These are phyloP conservation scores for Infundibulicybe gibba DNA, from an alignment of 768 basidiomycete genomes.

Conservation along the genomic window DNA sequence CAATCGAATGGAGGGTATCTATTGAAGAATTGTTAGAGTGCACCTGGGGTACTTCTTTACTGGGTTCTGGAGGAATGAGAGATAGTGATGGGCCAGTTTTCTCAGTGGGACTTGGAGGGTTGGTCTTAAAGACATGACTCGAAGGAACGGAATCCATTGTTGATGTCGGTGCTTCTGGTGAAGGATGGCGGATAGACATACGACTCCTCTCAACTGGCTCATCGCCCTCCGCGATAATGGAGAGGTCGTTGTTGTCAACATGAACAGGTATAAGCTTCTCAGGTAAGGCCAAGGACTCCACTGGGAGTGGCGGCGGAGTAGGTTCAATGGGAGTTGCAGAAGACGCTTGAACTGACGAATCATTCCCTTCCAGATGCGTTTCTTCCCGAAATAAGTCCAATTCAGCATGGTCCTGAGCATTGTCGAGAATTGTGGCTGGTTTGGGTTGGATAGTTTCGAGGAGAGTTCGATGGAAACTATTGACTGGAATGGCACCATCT, in stretches of 20 bases:
- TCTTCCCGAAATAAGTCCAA: too few species aligned
- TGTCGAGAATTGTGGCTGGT: neutral
- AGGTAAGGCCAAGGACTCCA: neutral
- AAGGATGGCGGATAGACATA: constrained; percentile 14
- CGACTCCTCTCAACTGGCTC: constrained; percentile 45
- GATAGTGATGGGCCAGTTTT: neutral
- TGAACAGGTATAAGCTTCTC: constrained; percentile 6
- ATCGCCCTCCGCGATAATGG: constrained; percentile 72
- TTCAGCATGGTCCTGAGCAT: too few species aligned
- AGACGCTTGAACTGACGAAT: too few species aligned
- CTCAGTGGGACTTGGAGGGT: too few species aligned
- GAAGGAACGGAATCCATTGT: too few species aligned
- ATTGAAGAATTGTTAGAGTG: constrained; percentile 17
- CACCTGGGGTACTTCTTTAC: constrained; percentile 3
- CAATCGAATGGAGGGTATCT: constrained; percentile 33
- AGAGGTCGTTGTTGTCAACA: constrained; percentile 44
- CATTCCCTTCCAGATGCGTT: too few species aligned
- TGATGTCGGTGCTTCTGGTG: neutral
- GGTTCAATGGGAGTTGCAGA: too few species aligned
- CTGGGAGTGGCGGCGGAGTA: too few species aligned
- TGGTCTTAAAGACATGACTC: too few species aligned
- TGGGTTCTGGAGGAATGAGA: neutral
- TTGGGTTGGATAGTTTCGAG: neutral
- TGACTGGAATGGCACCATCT: constrained; percentile 39
- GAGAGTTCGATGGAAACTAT: constrained; percentile 44